phyloP scores from a whole-genome alignment of 2,329 filamentous ascomycete species.

The Aspergillus hortae region DNA sequence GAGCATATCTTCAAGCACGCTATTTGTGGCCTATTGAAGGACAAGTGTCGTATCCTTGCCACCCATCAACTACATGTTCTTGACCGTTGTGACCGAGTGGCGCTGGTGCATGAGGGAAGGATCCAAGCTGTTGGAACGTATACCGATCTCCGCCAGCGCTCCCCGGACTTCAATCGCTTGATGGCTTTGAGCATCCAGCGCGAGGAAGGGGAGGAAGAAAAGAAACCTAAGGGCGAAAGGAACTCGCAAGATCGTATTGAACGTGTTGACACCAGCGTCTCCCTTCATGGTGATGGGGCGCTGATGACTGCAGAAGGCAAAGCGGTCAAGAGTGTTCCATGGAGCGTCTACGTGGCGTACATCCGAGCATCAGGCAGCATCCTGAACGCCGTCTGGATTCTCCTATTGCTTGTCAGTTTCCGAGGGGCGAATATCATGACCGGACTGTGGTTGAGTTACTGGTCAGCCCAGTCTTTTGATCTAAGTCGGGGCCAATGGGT shows the following conservation, averaged over 20 bases:
- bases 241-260: conserved; percentile 28
- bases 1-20: conserved; percentile 80
- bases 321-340: conserved; percentile 69
- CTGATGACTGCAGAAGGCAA: conserved; percentile 41
- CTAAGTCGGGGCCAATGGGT: conserved; percentile 54
- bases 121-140: conserved; percentile 87
- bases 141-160: conserved; percentile 75
- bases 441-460: conserved; percentile 89
- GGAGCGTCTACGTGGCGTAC: conserved; percentile 75
- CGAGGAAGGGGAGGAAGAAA: conserved; percentile 39
- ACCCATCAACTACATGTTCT: conserved; percentile 90
- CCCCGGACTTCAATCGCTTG: conserved; percentile 73
- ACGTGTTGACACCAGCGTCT: too few species aligned
- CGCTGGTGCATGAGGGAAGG: conserved; percentile 83
- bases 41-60: conserved; percentile 81
- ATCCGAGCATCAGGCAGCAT: conserved; percentile 68
- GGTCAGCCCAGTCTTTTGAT: conserved; percentile 72
- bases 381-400: conserved; percentile 59
- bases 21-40: conserved; percentile 74
- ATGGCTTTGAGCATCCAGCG: conserved; percentile 60
- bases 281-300: too few species aligned
- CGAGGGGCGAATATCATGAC: conserved; percentile 85
- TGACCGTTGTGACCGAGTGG: conserved; percentile 78
- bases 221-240: conserved; percentile 6
- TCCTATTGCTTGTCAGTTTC: conserved; percentile 64